Base-by-base conservation (phyloP, 225 moss, liverwort and hornwort species). In the Asterella californica region DNA sequence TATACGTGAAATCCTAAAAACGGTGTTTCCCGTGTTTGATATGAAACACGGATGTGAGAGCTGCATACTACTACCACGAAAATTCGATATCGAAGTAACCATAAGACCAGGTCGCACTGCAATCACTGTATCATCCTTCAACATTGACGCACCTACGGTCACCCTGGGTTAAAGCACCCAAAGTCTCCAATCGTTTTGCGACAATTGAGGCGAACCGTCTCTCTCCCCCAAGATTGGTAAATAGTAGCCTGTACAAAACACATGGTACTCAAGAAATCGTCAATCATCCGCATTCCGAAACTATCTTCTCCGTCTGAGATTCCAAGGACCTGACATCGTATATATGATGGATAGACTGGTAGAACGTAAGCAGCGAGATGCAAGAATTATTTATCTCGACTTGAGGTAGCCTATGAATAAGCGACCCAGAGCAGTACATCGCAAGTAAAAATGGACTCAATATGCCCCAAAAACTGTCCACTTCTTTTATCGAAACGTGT, bases 201-300 rank as follows among this genome's bases (percentile, higher is more conserved):
- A 99, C 99, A 81, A 99, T 99, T 15, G 99, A 99, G 48, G 99
- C 99, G 90, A 99, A 95, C 75, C 99, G 89, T 54, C 92, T 84
- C 81, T 99, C 99, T 83, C 99, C 99, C 82, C 99, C 99, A 80
- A 99, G 93, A 84, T 93, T 99, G 67, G 99, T 99, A 64, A 99
- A 95, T 0, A 99, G 80, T 80, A 99, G 79, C 80, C 94, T 94
- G 89, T 48, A 50, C 5, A 65, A 17, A n/a, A 45, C 9, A 11
- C 14, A 32, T 9, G 19, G 55, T 21, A 60, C 70, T 15, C 19
- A 12, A 57, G 0, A 57, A 19, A 21, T 19, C 57, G 57, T 57
- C 24, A 19, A 19, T 27, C 64, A n/a, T 64, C 50, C n/a, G 27
- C 5, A 72, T 15, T 72, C 12, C 29, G 9, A 27, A 0, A 50